Conservation (phyloP, 768 basidiomycete species). For the Tremella fuciformis region DNA sequence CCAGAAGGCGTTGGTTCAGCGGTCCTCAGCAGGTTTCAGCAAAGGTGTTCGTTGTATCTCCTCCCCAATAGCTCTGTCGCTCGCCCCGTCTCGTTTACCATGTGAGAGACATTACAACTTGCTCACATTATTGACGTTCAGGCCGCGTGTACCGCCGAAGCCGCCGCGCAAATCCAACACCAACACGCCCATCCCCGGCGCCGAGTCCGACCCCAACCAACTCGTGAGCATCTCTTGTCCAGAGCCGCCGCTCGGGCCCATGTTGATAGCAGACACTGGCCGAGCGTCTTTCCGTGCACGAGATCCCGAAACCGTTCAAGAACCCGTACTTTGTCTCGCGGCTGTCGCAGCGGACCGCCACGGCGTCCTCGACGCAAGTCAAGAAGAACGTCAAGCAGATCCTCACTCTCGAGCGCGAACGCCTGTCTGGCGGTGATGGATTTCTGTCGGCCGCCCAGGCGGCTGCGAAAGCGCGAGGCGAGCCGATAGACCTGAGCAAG, state of each 20-base stretch:
- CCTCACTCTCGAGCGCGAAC: constrained; percentile 39
- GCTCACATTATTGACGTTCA: not conserved
- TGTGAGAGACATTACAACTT: not conserved
- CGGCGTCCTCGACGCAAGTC: constrained; percentile 19
- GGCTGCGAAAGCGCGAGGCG: constrained; percentile 32
- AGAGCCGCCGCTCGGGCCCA: not conserved
- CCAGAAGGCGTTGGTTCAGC: too few relatives aligned
- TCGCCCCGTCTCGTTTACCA: not conserved
- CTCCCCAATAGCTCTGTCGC: not conserved
- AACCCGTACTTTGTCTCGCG: constrained; percentile 26
- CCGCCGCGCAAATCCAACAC: constrained; percentile 29
- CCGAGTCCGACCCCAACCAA: constrained; percentile 9
- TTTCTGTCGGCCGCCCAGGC: constrained; percentile 37
- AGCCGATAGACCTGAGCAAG: constrained; percentile 29
- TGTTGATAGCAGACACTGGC: constrained; percentile 26
- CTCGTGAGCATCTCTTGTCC: not conserved
- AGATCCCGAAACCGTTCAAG: constrained; percentile 39
- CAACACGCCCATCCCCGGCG: constrained; percentile 27
- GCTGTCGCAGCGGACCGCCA: constrained; percentile 29
- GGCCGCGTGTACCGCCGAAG: constrained; percentile 6
- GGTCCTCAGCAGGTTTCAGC: too few relatives aligned
- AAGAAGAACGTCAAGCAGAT: constrained; percentile 50
- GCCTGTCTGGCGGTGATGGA: constrained; percentile 39
- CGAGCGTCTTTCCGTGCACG: constrained; percentile 34
- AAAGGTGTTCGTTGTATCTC: too few relatives aligned